A percentile compares a stretch with the other conserved stretches of the same genome.
Evolutionary conservation across 345 rosid species (phyloP).

Genomic region (Lagerstroemia speciosa): DNA sequence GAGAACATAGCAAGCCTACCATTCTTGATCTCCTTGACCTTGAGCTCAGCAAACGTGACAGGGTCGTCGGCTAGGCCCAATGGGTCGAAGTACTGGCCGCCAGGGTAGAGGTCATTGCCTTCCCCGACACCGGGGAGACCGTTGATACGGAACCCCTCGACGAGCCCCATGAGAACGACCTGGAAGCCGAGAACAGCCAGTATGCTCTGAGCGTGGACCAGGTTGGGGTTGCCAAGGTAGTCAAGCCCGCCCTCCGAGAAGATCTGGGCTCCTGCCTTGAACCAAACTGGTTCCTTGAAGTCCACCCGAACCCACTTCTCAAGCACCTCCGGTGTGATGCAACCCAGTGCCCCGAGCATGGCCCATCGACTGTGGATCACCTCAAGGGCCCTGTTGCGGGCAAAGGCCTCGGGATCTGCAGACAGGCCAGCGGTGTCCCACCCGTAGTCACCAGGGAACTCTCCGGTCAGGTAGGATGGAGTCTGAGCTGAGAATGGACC

Average conservation of each 20-base stretch:
- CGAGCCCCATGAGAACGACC: slow-evolving; percentile 81
- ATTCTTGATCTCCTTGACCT: slow-evolving; percentile 95
- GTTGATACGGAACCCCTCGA: slow-evolving; percentile 91
- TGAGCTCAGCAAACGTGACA: slow-evolving; percentile 73
- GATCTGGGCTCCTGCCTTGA: slow-evolving; percentile 96
- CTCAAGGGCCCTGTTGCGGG: slow-evolving; percentile 96
- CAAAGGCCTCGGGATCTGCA: slow-evolving; percentile 95
- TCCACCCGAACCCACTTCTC: slow-evolving; percentile 73
- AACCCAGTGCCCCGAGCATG: slow-evolving; percentile 92
- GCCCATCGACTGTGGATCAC: slow-evolving; percentile 97
- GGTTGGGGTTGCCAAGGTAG: slow-evolving; percentile 96
- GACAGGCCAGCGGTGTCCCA: slow-evolving; percentile 97
- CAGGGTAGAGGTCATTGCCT: slow-evolving; percentile 87
- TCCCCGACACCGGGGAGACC: slow-evolving; percentile 91
- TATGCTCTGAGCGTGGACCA: slow-evolving; percentile 96
- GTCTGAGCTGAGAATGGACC: slow-evolving; percentile 97
- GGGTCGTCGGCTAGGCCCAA: slow-evolving; percentile 91
- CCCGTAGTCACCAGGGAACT: slow-evolving; percentile 94
- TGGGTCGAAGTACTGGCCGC: slow-evolving; percentile 87
- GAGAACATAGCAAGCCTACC: slow-evolving; percentile 96
- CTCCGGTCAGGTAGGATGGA: slow-evolving; percentile 84
- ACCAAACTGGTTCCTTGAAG: slow-evolving; percentile 98
- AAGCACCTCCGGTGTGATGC: slow-evolving; percentile 87
- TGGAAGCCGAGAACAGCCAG: slow-evolving; percentile 87
- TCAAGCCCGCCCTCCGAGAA: slow-evolving; percentile 97